Percentiles rank a stretch among this genome's conserved stretches.
These are phyloP conservation scores for Colletotrichum plurivorum DNA, from an alignment of 2,329 filamentous ascomycete species.

Conservation along the genomic window DNA sequence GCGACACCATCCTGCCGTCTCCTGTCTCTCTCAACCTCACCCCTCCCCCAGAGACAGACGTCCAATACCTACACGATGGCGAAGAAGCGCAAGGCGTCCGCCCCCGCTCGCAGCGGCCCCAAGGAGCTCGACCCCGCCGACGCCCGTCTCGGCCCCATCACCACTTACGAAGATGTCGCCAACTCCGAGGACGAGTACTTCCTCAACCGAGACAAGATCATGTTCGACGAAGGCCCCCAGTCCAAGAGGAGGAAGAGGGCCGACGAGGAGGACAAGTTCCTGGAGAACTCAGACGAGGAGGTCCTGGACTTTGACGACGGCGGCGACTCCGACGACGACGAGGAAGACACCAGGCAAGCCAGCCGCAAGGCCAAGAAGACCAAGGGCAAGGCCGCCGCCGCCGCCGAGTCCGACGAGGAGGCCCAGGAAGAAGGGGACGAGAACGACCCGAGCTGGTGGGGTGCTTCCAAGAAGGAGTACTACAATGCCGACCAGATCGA, in stretches of 20 bases:
- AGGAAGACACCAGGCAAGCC: slow-evolving; percentile 49
- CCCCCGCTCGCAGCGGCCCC: slow-evolving; percentile 63
- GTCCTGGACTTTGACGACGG: slow-evolving; percentile 64
- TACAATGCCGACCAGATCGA: slow-evolving; percentile 87
- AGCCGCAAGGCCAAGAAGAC: slow-evolving; percentile 51
- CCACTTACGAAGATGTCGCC: slow-evolving; percentile 85
- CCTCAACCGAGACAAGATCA: slow-evolving; percentile 85
- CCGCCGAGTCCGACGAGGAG: slow-evolving; percentile 53
- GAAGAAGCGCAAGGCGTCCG: slow-evolving; percentile 79
- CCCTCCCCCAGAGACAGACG: not conserved
- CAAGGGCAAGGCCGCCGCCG: slow-evolving; percentile 41
- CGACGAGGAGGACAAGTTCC: slow-evolving; percentile 74
- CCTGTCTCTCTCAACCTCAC: not conserved
- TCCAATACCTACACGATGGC: slow-evolving; percentile 56
- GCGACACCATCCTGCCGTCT: slow-evolving; percentile 8
- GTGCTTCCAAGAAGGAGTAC: slow-evolving; percentile 88
- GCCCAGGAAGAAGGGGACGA: slow-evolving; percentile 67
- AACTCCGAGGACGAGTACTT: slow-evolving; percentile 97
- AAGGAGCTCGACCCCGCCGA: slow-evolving; percentile 69
- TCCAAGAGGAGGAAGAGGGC: slow-evolving; percentile 82
- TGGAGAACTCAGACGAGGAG: slow-evolving; percentile 75
- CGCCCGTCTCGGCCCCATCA: slow-evolving; percentile 73
- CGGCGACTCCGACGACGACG: slow-evolving; percentile 56
- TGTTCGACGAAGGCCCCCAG: slow-evolving; percentile 85
- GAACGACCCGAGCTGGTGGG: slow-evolving; percentile 82